Evolutionary conservation across 768 basidiomycete species (phyloP).

Genomic region (Gautieria morchelliformis): DNA sequence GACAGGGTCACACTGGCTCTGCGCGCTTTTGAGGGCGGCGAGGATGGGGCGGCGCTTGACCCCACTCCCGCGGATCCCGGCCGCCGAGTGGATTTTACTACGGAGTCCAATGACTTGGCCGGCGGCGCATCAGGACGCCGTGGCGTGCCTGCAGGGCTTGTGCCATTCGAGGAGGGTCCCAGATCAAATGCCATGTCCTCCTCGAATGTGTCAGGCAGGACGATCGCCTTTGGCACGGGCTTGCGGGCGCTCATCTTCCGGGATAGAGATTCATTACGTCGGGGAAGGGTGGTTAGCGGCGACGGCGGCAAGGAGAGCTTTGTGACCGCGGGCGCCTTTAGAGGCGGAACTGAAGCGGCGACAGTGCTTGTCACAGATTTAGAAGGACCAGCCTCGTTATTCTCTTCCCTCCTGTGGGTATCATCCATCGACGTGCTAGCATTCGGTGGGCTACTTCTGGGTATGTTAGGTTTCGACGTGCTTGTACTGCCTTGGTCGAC

Average conservation of each 20-base stretch:
- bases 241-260: background rate
- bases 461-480: background rate
- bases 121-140: background rate
- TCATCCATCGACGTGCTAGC: background rate
- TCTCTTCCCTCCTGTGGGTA: background rate
- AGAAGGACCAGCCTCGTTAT: background rate
- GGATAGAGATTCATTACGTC: background rate
- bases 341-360: background rate
- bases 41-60: background rate
- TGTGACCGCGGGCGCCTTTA: background rate
- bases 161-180: background rate
- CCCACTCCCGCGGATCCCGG: background rate
- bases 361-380: background rate
- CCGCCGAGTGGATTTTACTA: background rate
- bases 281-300: background rate
- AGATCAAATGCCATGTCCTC: background rate
- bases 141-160: background rate
- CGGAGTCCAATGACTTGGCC: background rate
- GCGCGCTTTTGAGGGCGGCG: background rate
- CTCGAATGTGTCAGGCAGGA: conserved; percentile 5
- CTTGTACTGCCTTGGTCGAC: background rate
- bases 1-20: background rate
- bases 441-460: too few species aligned
- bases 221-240: conserved; percentile 2
- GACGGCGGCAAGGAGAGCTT: background rate